Evolutionary conservation across 768 basidiomycete species (phyloP).

Genomic region (Solioccasus polychromus): DNA sequence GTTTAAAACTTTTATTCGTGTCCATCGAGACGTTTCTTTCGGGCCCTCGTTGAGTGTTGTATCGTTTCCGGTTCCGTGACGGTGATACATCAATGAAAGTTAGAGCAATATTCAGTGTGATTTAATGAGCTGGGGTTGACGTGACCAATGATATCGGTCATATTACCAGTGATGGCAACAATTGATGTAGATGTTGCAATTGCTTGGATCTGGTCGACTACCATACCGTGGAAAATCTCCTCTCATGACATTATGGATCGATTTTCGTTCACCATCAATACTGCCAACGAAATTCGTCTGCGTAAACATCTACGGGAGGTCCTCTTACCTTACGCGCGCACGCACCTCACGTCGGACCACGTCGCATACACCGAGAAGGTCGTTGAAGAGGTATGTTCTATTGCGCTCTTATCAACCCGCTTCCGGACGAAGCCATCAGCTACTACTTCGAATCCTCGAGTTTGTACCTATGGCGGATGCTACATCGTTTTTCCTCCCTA

Average conservation of each 20-base stretch:
- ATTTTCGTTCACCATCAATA: constrained; percentile 16
- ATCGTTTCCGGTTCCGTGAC: no score
- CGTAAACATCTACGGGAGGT: constrained; percentile 50
- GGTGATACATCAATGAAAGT: constrained; percentile 3
- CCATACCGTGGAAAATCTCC: constrained; percentile 1
- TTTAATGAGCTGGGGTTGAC: constrained; percentile 1
- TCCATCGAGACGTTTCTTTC: no score
- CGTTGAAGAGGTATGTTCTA: constrained; percentile 41
- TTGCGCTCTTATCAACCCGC: background rate
- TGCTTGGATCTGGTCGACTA: no score
- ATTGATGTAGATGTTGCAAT: no score
- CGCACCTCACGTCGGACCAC: constrained; percentile 55
- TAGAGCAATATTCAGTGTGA: no score
- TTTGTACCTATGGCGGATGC: constrained; percentile 49
- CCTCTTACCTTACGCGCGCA: constrained; percentile 51
- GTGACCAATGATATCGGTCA: background rate
- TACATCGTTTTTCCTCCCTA: constrained; percentile 48
- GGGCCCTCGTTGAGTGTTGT: no score
- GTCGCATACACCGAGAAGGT: constrained; percentile 49
- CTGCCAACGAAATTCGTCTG: constrained; percentile 21
- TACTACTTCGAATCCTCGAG: constrained; percentile 39
- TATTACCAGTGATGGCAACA: background rate
- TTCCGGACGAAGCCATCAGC: constrained; percentile 27
- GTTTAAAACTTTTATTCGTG: no score
- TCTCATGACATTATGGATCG: constrained; percentile 13